Percentiles rank a stretch among this genome's conserved stretches.
phyloP scores from a whole-genome alignment of 768 basidiomycete species.

The Russula griseocarnosa region DNA sequence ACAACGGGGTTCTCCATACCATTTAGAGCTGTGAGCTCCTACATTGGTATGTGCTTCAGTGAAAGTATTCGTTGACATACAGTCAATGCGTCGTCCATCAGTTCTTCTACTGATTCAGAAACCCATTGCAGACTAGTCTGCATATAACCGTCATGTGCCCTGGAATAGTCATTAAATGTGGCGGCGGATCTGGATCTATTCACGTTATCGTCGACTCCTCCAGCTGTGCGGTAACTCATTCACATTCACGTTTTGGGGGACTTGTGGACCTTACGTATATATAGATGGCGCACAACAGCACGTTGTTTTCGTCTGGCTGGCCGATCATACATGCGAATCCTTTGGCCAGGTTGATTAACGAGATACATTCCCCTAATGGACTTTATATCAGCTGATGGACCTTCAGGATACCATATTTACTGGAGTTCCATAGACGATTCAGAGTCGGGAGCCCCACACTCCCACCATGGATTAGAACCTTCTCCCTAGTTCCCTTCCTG shows the following conservation, averaged over 20 bases:
- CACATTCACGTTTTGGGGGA: conserved; percentile 1
- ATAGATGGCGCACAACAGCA: background rate
- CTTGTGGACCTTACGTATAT: background rate
- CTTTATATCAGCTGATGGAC: background rate
- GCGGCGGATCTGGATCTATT: background rate
- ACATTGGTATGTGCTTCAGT: background rate
- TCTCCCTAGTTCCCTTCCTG: background rate
- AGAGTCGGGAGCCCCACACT: too few species aligned
- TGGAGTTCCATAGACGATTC: background rate
- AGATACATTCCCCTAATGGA: too few species aligned
- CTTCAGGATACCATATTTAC: background rate
- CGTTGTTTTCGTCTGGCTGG: background rate
- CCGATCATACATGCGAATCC: background rate
- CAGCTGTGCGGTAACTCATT: too few species aligned
- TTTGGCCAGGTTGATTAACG: too few species aligned
- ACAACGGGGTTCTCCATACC: background rate
- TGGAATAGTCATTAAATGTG: background rate
- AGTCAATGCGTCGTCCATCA: background rate
- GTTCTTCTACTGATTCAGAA: background rate
- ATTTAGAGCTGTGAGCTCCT: background rate
- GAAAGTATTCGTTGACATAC: background rate
- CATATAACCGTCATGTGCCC: background rate
- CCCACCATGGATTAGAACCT: background rate
- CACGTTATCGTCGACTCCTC: too few species aligned
- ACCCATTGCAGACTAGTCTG: background rate